Percentiles rank a stretch among this genome's conserved stretches.
Conservation (phyloP, 202 grass and related monocot species). For the Setaria italica region DNA sequence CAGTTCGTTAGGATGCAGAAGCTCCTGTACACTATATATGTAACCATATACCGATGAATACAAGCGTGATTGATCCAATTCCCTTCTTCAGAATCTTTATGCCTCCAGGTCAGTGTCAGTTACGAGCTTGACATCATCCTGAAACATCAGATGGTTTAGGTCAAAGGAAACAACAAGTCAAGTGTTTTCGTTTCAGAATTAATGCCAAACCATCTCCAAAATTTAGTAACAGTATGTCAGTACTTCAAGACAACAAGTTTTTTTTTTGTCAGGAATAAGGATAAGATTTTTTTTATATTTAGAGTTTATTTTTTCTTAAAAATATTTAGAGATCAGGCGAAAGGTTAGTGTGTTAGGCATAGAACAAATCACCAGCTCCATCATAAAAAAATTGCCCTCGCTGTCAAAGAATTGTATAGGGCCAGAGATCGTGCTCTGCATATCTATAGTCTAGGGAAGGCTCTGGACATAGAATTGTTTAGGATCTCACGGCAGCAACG, state of each 20-base stretch:
- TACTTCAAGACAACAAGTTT: background rate
- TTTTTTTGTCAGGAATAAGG: too few relatives aligned
- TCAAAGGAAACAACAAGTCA: background rate
- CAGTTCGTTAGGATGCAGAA: too few relatives aligned
- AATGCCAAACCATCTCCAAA: background rate
- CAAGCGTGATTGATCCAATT: too few relatives aligned
- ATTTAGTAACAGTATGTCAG: background rate
- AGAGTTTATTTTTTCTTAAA: background rate
- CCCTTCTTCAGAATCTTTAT: too few relatives aligned
- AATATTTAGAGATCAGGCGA: background rate
- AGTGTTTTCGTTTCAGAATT: background rate
- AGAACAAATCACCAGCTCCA: background rate
- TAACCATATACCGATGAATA: too few relatives aligned
- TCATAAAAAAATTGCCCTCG: background rate
- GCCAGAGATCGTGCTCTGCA: background rate
- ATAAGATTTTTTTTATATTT: background rate
- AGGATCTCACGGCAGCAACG: background rate
- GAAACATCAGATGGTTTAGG: slow-evolving; percentile 45
- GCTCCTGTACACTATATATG: too few relatives aligned
- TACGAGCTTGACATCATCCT: slow-evolving; percentile 83
- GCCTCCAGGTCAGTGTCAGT: slow-evolving; percentile 19
- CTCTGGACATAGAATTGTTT: background rate
- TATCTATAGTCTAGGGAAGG: background rate
- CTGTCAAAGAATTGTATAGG: background rate
- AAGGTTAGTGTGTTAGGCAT: background rate